Evolutionary conservation across 495 filamentous ascomycete species (phyloP).

Genomic region (Astrocystis sublimbata): DNA sequence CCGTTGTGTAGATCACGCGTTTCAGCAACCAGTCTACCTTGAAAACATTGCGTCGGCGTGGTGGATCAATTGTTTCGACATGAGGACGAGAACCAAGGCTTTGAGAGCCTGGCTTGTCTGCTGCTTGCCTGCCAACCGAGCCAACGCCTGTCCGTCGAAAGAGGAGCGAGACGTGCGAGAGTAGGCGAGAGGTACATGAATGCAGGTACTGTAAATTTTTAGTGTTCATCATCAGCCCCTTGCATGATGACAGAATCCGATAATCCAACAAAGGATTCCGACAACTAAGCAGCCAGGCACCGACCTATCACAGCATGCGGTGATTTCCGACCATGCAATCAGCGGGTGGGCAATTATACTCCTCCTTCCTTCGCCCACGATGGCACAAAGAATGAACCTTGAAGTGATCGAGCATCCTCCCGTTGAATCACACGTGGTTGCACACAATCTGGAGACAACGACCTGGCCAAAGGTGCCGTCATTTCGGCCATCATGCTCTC

Average conservation of each 20-base stretch:
- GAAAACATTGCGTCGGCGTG: background rate
- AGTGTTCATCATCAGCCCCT: background rate
- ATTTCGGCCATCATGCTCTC: no score
- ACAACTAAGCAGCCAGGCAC: background rate
- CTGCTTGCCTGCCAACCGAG: no score
- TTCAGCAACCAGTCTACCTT: background rate
- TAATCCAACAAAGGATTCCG: slow-evolving; percentile 13
- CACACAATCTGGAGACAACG: background rate
- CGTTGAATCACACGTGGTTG: slow-evolving; percentile 7
- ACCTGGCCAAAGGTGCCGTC: background rate
- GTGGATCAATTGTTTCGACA: slow-evolving; percentile 11
- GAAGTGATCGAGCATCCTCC: slow-evolving; percentile 4
- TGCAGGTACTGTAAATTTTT: background rate
- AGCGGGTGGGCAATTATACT: background rate
- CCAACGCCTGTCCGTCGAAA: no score
- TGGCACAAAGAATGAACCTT: background rate
- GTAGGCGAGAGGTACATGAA: no score
- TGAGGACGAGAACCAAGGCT: no score
- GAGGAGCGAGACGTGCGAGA: no score
- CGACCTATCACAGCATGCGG: background rate
- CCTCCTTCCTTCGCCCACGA: background rate
- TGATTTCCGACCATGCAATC: background rate
- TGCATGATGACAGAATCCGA: slow-evolving; percentile 8
- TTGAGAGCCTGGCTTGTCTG: no score
- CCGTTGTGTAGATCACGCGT: background rate